These are phyloP conservation scores for Pestalotiopsis sp. DNA, from an alignment of 2,329 filamentous ascomycete genomes.

Conservation along the genomic window DNA sequence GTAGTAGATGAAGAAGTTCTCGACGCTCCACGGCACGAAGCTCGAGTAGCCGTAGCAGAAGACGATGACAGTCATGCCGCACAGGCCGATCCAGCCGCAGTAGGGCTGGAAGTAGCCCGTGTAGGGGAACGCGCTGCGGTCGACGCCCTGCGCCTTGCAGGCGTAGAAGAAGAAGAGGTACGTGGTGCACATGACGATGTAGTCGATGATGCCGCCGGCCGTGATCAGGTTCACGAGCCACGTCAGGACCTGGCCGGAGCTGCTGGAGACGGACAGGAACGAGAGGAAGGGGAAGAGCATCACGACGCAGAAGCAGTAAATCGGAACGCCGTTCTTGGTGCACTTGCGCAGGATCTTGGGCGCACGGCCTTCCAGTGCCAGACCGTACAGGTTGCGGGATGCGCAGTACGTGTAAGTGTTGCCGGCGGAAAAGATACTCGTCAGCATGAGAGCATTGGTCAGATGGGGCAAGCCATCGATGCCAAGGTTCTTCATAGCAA, in stretches of 20 bases:
- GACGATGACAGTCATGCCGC: slow-evolving; percentile 40
- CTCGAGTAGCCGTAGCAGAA: slow-evolving; percentile 56
- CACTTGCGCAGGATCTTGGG: slow-evolving; percentile 50
- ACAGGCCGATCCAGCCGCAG: slow-evolving; percentile 46
- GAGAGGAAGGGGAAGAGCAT: slow-evolving; percentile 62
- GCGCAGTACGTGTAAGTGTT: slow-evolving; percentile 62
- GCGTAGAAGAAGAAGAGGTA: slow-evolving; percentile 60
- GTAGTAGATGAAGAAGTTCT: slow-evolving; percentile 45
- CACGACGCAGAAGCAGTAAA: slow-evolving; percentile 59
- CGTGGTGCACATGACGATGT: slow-evolving; percentile 37
- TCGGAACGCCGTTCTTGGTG: slow-evolving; percentile 59
- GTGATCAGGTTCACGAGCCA: slow-evolving; percentile 21
- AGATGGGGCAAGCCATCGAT: slow-evolving; percentile 56
- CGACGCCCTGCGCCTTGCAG: slow-evolving; percentile 46
- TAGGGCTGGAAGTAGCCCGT: slow-evolving; percentile 59
- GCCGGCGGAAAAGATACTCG: slow-evolving; percentile 58
- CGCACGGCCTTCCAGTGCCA: slow-evolving; percentile 56
- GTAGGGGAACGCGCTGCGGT: slow-evolving; percentile 57
- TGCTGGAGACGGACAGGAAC: slow-evolving; percentile 43
- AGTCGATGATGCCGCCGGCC: slow-evolving; percentile 19
- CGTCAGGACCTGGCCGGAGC: slow-evolving; percentile 19
- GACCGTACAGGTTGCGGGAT: slow-evolving; percentile 58
- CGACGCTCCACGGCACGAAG: slow-evolving; percentile 38
- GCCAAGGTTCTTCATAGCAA: slow-evolving; percentile 55
- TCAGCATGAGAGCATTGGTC: slow-evolving; percentile 60